These are phyloP conservation scores for Ensete glaucum DNA, from an alignment of 176 grass and related monocot genomes.

Conservation along the genomic window DNA sequence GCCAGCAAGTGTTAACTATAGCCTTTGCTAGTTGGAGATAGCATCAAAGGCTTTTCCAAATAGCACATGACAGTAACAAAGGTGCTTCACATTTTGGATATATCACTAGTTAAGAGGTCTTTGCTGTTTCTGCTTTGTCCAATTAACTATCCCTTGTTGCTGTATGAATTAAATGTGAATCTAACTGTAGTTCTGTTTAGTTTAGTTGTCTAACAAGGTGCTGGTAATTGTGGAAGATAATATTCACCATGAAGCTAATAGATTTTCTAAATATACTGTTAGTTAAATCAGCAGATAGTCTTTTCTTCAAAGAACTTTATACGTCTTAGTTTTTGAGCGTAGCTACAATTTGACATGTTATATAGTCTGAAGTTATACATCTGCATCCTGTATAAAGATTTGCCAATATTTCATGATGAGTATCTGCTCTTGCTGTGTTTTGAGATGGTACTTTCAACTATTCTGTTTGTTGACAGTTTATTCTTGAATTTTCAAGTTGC, in stretches of 20 bases:
- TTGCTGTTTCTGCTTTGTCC: background rate
- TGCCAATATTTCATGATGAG: too few relatives aligned
- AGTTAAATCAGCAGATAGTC: background rate
- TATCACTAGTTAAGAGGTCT: background rate
- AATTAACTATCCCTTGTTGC: background rate
- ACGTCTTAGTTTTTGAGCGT: too few relatives aligned
- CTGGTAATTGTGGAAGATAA: background rate
- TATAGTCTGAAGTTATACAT: background rate
- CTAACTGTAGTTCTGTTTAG: background rate
- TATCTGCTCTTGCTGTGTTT: too few relatives aligned
- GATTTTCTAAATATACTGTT: background rate
- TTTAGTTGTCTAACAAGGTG: background rate
- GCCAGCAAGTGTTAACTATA: conserved; percentile 35
- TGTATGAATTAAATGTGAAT: background rate
- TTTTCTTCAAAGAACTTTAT: too few relatives aligned
- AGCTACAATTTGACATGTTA: background rate
- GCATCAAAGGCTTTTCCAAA: conserved; percentile 14
- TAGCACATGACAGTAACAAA: background rate
- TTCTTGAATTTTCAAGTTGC: too few relatives aligned
- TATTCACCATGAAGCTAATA: background rate
- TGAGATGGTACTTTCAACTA: background rate
- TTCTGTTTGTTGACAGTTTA: background rate
- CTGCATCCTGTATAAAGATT: background rate
- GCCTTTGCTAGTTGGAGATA: conserved; percentile 32
- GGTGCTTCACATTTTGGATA: conserved; percentile 4